phyloP scores from a whole-genome alignment of 1,139 yeast genomes.

The Nematodospora anomalae region DNA sequence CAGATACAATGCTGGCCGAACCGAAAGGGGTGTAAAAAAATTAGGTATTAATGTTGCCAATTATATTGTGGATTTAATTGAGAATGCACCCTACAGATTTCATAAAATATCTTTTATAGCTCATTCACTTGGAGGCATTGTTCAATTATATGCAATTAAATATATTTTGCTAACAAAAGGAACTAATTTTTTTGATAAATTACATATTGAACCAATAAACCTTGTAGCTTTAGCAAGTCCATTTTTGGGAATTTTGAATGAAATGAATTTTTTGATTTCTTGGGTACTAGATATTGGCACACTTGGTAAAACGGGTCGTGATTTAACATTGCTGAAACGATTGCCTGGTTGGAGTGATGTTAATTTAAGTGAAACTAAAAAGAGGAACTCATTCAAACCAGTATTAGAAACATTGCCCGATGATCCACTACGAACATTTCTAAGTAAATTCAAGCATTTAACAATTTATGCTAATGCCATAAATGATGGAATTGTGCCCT shows the following conservation, averaged over 20 bases:
- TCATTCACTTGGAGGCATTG: slow-evolving; percentile 89
- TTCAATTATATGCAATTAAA: slow-evolving; percentile 88
- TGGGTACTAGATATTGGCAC: slow-evolving; percentile 83
- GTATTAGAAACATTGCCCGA: slow-evolving; percentile 71
- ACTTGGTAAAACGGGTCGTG: slow-evolving; percentile 91
- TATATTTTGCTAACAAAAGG: slow-evolving; percentile 56
- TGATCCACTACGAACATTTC: slow-evolving; percentile 70
- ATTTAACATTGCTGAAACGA: slow-evolving; percentile 59
- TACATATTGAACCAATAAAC: slow-evolving; percentile 59
- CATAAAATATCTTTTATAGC: slow-evolving; percentile 79
- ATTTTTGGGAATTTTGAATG: slow-evolving; percentile 75
- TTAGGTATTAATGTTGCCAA: slow-evolving; percentile 79
- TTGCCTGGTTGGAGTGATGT: slow-evolving; percentile 21
- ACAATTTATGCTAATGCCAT: slow-evolving; percentile 78
- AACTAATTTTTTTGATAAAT: slow-evolving; percentile 57
- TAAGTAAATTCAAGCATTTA: slow-evolving; percentile 62
- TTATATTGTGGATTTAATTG: slow-evolving; percentile 58
- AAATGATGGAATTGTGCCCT: slow-evolving; percentile 94
- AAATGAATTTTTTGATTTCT: slow-evolving; percentile 83
- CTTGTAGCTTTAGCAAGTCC: slow-evolving; percentile 87
- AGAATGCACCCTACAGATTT: slow-evolving; percentile 35
- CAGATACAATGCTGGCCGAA: slow-evolving; percentile 79
- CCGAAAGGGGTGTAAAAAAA: slow-evolving; percentile 85
- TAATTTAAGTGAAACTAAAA: slow-evolving; percentile 11
- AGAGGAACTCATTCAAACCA: slow-evolving; percentile 47